Evolutionary conservation across 2,329 filamentous ascomycete genomes (phyloP), one percentile per base, ranked within the genome.

Genomic region (Xylariaceae sp.): DNA sequence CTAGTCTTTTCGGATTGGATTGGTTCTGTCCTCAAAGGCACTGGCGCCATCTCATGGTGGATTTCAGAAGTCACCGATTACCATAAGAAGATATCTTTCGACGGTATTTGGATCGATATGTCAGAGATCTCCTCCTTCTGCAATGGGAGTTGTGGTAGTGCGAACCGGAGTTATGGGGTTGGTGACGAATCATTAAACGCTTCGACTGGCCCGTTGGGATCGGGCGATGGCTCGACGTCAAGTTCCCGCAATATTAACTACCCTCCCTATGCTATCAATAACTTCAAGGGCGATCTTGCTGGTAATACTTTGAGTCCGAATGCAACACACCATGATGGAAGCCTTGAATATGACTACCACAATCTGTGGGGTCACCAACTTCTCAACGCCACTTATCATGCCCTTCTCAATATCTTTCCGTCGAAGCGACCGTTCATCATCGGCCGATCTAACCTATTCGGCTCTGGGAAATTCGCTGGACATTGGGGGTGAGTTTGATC

Each of bases 341-440:
- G 79, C 1, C 61, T 78, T 31, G 85, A 94, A 58, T 95, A 95
- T 57, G 87, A 94, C 57, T 79, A 87, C 19, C 89, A 95, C 70
- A 93, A 87, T 56, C 65, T 93, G 1, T 91, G 74, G 55, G 87
- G 87, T 1, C 75, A 86, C 54, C 80, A 84, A 59, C 86, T 90
- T 50, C 70, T 89, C 42, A 85, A 85, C 45, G 85, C 86, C 9
- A 93, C 88, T 0, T 88, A 89, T 57, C 67, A 83, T 35, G 85
- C 80, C 43, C 76, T 93, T 24, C 67, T 83, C 3, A 61, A 70
- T 2, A 70, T 87, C 15, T 78, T 79, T 45, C 79, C 84, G 0
- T 71, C 67, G 12, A 85, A 86, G 60, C 80, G 89, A 0, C 89
- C 89, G 1, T 87, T 94, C 64, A 85, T 95, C 57, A 89, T 95